Base-by-base conservation (phyloP, 2,329 filamentous ascomycete genomes). In the Ophiocordyceps robertsii region DNA sequence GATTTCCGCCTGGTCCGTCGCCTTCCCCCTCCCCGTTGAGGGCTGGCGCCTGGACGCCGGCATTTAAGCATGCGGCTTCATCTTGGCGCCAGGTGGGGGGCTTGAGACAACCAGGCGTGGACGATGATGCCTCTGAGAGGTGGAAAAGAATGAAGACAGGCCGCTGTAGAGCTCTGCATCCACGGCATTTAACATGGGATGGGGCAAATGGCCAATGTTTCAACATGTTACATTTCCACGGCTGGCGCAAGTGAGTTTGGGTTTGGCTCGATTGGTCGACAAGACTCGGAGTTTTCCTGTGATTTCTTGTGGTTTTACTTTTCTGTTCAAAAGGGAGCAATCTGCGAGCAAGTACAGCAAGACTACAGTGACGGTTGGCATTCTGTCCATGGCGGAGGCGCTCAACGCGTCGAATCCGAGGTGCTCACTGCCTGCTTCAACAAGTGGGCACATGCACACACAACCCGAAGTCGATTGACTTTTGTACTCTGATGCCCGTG, bases 1-100 rank as follows among this genome's bases (percentile, higher is more conserved):
- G 75, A 88, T 98, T 62, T 73, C 86, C 38, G 68, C 69, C 39
- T 98, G 90, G 90, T 86, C 85, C 60, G 75, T 74, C 61, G 78
- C 76, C 52, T 98, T 95, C 84, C 92, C 92, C 58, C 83, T 98
- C 48, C 92, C 92, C 47, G 81, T 93, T 50, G 77, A 82, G 70
- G 77, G 77, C 57, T 82, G 77, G 77, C 73, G 77, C 57, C 59
- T 68, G 45, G 75, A 78, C 53, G 73, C 74, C 46, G 72, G 72
- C 51, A 62, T 77, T 56, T 78, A 74, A 70, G 43, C 37, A 35
- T 29, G 41, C n/a, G n/a, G 8, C 33, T 24, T 37, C 27, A 39
- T 17, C 42, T 40, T 37, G 24, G 32, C 32, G 21, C 6, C 9
- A 16, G 9, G n/a, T n/a, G 11, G 17, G 16, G n/a, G 12, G 8